A percentile compares a stretch with the other conserved stretches of the same genome.
These are phyloP conservation scores for Celoporthe dispersa DNA, from an alignment of 2,329 filamentous ascomycete genomes.

Conservation along the genomic window DNA sequence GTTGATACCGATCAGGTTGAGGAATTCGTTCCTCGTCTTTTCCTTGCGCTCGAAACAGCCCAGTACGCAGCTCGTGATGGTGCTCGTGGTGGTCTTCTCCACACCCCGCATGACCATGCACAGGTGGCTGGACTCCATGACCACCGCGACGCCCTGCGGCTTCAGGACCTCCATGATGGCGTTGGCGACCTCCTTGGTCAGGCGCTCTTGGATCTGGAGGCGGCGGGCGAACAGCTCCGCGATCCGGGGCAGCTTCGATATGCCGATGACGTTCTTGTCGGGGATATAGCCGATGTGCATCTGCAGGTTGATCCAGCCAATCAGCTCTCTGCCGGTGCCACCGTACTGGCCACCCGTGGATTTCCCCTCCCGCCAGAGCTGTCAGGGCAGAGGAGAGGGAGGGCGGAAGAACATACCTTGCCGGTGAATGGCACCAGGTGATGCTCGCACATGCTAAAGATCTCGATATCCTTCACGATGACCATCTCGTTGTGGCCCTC, in stretches of 20 bases:
- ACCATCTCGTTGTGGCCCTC: conserved; percentile 97
- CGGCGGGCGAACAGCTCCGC: conserved; percentile 96
- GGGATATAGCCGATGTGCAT: conserved; percentile 99
- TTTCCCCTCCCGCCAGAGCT: background rate
- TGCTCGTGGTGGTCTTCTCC: conserved; percentile 83
- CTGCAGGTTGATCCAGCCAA: conserved; percentile 46
- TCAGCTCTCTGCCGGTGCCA: background rate
- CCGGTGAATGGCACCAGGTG: conserved; percentile 96
- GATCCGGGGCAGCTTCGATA: conserved; percentile 93
- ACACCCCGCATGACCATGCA: conserved; percentile 99
- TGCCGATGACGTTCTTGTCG: conserved; percentile 84
- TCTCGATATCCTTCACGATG: conserved; percentile 96
- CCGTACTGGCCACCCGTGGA: background rate
- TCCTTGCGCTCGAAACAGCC: conserved; percentile 91
- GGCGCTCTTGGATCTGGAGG: conserved; percentile 92
- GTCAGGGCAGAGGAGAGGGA: background rate
- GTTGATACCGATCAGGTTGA: conserved; percentile 76
- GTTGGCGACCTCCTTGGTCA: conserved; percentile 94
- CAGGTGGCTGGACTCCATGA: conserved; percentile 95
- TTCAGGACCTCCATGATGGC: conserved; percentile 92
- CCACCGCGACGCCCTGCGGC: conserved; percentile 92
- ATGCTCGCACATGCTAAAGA: conserved; percentile 94
- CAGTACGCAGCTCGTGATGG: conserved; percentile 96
- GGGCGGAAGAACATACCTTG: conserved; percentile 63
- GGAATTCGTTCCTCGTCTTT: conserved; percentile 94